A percentile compares a stretch with the other conserved stretches of the same genome.
Conservation (phyloP, 257 asterid genomes). For the Mitragyna speciosa region DNA sequence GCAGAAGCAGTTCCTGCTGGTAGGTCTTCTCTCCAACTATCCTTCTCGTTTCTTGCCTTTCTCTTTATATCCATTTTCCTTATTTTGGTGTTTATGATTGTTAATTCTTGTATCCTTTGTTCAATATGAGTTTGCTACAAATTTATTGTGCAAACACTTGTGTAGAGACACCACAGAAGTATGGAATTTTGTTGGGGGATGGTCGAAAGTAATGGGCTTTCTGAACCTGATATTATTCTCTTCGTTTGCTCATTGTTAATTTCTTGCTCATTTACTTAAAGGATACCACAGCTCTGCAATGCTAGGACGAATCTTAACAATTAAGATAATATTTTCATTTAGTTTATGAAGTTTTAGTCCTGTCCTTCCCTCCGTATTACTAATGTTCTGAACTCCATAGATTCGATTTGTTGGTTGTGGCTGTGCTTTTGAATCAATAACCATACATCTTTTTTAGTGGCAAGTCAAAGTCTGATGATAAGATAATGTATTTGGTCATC, state of each 20-base stretch:
- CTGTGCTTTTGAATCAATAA: background rate
- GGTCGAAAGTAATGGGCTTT: background rate
- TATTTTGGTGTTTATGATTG: background rate
- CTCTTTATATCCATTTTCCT: background rate
- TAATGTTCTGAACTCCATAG: background rate
- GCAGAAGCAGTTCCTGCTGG: slow-evolving; percentile 30
- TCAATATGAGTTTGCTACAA: background rate
- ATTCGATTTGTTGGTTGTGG: background rate
- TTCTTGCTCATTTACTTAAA: background rate
- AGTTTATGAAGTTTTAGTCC: background rate
- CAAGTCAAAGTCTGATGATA: background rate
- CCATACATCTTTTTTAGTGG: background rate
- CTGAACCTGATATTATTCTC: background rate
- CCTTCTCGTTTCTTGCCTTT: background rate
- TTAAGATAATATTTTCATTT: background rate
- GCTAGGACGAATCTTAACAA: background rate
- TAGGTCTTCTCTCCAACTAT: slow-evolving; percentile 16
- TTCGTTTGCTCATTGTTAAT: background rate
- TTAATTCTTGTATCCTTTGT: background rate
- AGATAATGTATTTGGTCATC: background rate
- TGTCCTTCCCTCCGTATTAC: background rate
- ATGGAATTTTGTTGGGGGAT: background rate
- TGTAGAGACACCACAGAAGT: background rate
- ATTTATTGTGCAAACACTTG: background rate
- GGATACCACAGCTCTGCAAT: background rate